A percentile compares a stretch with the other conserved stretches of the same genome.
Conservation (phyloP, 495 filamentous ascomycete species). For the Immersiella caudata region DNA sequence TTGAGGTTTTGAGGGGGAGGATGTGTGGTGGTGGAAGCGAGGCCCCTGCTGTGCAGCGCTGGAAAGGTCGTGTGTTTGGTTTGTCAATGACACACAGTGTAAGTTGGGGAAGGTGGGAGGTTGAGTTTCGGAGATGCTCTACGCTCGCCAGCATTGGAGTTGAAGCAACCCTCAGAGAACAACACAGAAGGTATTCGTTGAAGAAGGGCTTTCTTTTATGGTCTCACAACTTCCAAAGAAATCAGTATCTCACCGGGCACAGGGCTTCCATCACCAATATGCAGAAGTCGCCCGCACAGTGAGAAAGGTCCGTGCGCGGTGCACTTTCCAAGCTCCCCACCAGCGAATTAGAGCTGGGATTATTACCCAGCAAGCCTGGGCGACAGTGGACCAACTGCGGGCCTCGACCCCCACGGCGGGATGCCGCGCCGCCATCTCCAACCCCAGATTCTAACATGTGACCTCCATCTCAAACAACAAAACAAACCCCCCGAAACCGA, state of each 20-base stretch:
- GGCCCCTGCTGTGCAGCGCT: background rate
- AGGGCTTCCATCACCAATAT: background rate
- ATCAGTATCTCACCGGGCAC: background rate
- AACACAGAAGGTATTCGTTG: background rate
- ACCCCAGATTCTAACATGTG: background rate
- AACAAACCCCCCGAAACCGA: background rate
- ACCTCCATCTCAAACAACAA: background rate
- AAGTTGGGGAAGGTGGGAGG: background rate
- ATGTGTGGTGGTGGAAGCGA: background rate
- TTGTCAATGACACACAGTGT: background rate
- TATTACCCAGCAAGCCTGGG: background rate
- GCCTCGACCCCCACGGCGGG: background rate
- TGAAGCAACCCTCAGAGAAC: background rate
- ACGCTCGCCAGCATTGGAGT: background rate
- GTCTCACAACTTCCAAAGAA: background rate
- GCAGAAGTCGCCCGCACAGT: background rate
- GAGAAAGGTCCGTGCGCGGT: background rate
- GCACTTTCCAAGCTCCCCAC: background rate
- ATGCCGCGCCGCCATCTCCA: background rate
- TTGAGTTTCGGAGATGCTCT: background rate
- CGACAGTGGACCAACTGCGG: background rate
- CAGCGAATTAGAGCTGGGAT: background rate
- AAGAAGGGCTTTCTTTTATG: background rate
- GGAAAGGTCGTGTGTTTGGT: background rate
- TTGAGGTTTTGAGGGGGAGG: conserved; percentile 9